Conservation (phyloP, 1,284 basidiomycete genomes). For the Ceratobasidium sp. region DNA sequence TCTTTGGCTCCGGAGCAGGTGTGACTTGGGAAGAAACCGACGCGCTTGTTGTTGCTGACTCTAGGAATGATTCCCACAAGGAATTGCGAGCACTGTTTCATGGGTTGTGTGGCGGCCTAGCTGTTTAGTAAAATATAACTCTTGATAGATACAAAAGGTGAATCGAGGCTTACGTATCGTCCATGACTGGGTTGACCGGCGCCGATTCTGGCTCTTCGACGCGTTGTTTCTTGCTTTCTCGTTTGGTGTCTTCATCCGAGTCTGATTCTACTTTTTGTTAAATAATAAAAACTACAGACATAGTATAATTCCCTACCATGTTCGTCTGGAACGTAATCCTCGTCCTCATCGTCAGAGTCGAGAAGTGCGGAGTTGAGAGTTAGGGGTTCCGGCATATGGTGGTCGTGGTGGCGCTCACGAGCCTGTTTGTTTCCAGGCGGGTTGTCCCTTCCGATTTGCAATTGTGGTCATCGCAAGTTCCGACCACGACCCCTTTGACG, state of each 20-base stretch:
- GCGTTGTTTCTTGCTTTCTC: slow-evolving; percentile 35
- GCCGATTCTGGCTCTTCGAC: slow-evolving; percentile 3
- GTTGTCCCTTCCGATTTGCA: slow-evolving; percentile 28
- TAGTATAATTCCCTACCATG: slow-evolving; percentile 7
- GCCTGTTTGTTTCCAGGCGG: slow-evolving; percentile 24
- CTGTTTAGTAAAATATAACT: slow-evolving; percentile 39
- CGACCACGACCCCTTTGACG: background rate
- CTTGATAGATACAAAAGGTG: background rate
- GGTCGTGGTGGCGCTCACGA: slow-evolving; percentile 10
- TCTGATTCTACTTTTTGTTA: slow-evolving; percentile 17
- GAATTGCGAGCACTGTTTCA: slow-evolving; percentile 37
- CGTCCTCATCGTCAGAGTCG: slow-evolving; percentile 39
- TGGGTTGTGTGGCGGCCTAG: slow-evolving; percentile 4
- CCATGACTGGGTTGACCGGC: background rate
- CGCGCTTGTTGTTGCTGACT: slow-evolving; percentile 18
- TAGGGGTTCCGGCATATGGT: slow-evolving; percentile 28
- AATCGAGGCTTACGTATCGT: slow-evolving; percentile 9
- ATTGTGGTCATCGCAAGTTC: slow-evolving; percentile 14
- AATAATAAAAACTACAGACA: background rate
- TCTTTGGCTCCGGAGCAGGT: slow-evolving; percentile 47
- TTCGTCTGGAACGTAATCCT: slow-evolving; percentile 40
- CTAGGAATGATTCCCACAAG: slow-evolving; percentile 42
- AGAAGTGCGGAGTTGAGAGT: slow-evolving; percentile 24
- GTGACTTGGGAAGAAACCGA: background rate
- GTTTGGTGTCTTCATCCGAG: slow-evolving; percentile 37